phyloP scores from a whole-genome alignment of 371 early-diverging fungal species.

The Circinella minor region DNA sequence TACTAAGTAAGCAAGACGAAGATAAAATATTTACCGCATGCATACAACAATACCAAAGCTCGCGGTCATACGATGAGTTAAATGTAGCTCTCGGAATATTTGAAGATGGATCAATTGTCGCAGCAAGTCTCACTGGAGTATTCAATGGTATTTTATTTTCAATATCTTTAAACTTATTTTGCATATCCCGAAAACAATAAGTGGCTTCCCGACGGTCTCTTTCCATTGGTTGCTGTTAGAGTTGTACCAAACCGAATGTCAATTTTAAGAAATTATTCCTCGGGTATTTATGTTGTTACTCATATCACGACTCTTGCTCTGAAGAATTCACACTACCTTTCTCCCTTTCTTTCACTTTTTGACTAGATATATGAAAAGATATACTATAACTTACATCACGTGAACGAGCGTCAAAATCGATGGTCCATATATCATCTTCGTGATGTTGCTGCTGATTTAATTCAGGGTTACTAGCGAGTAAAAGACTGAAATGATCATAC shows the following conservation, averaged over 20 bases:
- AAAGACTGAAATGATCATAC: constrained; percentile 46
- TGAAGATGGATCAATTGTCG: constrained; percentile 44
- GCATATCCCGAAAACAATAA: constrained; percentile 22
- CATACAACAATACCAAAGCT: constrained; percentile 71
- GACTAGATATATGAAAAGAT: not conserved
- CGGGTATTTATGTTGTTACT: not conserved
- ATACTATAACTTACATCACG: constrained; percentile 41
- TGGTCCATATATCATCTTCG: constrained; percentile 16
- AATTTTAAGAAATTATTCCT: not conserved
- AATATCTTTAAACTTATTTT: constrained; percentile 18
- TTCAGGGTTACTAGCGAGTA: constrained; percentile 28
- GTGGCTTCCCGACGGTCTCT: constrained; percentile 44
- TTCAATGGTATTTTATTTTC: constrained; percentile 16
- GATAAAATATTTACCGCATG: constrained; percentile 39
- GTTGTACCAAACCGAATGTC: not conserved
- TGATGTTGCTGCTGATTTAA: constrained; percentile 21
- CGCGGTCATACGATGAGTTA: constrained; percentile 58
- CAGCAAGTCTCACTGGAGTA: constrained; percentile 31
- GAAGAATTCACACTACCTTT: not conserved
- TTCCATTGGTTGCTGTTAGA: constrained; percentile 40
- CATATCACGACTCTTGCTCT: too few species aligned
- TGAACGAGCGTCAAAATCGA: constrained; percentile 54
- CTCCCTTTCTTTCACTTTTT: not conserved
- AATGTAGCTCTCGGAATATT: constrained; percentile 25
- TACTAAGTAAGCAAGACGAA: not conserved